phyloP scores from a whole-genome alignment of 1,139 yeast species.

The Yamadazyma siamensis region DNA sequence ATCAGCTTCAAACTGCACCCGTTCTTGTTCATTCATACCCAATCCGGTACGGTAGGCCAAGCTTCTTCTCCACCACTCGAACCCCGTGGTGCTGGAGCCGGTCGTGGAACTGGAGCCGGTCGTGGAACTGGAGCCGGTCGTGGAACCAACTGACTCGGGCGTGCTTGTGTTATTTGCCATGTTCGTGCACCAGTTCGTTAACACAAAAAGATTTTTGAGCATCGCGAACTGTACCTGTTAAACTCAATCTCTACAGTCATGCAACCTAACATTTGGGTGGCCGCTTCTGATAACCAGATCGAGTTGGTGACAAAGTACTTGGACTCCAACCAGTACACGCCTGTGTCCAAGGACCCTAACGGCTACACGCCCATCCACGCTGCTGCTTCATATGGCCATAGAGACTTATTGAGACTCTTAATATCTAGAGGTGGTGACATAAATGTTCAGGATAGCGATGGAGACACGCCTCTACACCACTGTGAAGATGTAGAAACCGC shows the following conservation, averaged over 20 bases:
- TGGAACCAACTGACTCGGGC: too few species aligned
- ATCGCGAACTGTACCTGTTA: too few species aligned
- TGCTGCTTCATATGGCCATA: constrained; percentile 89
- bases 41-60: constrained; percentile 71
- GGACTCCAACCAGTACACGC: constrained; percentile 45
- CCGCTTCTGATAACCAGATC: constrained; percentile 81
- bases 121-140: too few species aligned
- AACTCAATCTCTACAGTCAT: too few species aligned
- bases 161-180: too few species aligned
- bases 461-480: constrained; percentile 94
- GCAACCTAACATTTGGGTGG: constrained; percentile 83
- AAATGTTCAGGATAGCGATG: constrained; percentile 80
- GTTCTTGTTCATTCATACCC: constrained; percentile 55
- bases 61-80: constrained; percentile 82
- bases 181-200: too few species aligned
- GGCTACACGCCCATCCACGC: constrained; percentile 98
- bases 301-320: constrained; percentile 57
- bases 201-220: too few species aligned
- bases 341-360: constrained; percentile 80
- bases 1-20: constrained; percentile 57
- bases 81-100: constrained; percentile 44
- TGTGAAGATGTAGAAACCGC: constrained; percentile 73
- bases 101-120: too few species aligned
- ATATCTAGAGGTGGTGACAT: constrained; percentile 70
- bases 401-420: constrained; percentile 59